A percentile compares a stretch with the other conserved stretches of the same genome.
Evolutionary conservation across 805 yeast genomes (phyloP).

Genomic region (Wickerhamomyces bovis): DNA sequence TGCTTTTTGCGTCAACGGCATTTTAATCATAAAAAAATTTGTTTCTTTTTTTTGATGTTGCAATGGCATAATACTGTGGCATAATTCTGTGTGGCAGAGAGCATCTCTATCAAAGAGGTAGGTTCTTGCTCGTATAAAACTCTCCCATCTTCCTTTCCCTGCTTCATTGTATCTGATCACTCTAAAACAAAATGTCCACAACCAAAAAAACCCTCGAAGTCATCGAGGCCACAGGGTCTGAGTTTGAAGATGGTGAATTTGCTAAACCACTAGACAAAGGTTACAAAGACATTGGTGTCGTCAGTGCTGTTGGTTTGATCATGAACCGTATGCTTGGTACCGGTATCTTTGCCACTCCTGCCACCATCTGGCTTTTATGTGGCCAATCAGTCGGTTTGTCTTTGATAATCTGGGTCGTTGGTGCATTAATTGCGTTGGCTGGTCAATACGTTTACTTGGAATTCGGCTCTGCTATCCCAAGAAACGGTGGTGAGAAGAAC

Average conservation of each 20-base stretch:
- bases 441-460: conserved; percentile 73
- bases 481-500: conserved; percentile 84
- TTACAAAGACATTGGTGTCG: conserved; percentile 39
- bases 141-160: neutral
- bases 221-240: conserved; percentile 7
- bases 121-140: neutral
- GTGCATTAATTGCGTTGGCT: conserved; percentile 59
- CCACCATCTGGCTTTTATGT: conserved; percentile 39
- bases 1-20: neutral
- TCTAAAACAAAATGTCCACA: neutral
- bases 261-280: conserved; percentile 35
- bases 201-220: neutral
- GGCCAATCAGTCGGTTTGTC: conserved; percentile 71
- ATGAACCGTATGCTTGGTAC: conserved; percentile 71
- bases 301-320: conserved; percentile 59
- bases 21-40: neutral
- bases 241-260: conserved; percentile 19
- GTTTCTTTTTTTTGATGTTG: neutral
- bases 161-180: neutral
- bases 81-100: neutral
- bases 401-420: conserved; percentile 68
- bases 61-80: neutral
- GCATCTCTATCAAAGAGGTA: neutral
- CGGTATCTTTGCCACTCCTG: conserved; percentile 70
- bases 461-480: conserved; percentile 70